Conservation (phyloP, 768 basidiomycete genomes). For the Lactarius hatsudake region DNA sequence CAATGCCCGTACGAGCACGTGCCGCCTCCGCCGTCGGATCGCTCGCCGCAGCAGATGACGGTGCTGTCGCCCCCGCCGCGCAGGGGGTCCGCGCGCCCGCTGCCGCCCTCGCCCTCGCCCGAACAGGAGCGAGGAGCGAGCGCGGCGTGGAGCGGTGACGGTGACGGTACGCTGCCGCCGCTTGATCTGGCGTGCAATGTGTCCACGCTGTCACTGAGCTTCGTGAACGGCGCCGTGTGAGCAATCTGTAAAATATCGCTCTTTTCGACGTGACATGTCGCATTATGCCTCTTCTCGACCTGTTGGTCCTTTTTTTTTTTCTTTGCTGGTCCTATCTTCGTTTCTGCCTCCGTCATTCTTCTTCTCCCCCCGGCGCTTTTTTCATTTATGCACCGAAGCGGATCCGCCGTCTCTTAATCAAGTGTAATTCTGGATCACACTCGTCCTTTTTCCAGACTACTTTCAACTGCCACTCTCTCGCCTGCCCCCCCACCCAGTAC, state of each 20-base stretch:
- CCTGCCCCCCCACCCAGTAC: neutral
- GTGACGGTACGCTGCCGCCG: neutral
- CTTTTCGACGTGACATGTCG: neutral
- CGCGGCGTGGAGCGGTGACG: constrained; percentile 4
- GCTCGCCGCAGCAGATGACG: constrained; percentile 39
- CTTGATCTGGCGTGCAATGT: constrained; percentile 24
- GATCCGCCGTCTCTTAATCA: constrained; percentile 1
- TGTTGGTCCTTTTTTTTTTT: neutral
- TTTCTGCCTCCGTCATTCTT: neutral
- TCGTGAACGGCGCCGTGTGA: constrained; percentile 25
- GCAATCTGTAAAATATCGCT: neutral
- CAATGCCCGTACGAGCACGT: constrained; percentile 30
- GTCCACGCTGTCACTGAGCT: constrained; percentile 27
- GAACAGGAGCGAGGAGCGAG: constrained; percentile 16
- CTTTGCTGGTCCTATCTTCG: neutral
- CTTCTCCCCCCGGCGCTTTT: neutral
- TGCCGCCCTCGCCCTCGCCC: constrained; percentile 20
- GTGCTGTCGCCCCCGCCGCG: constrained; percentile 65
- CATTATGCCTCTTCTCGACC: neutral
- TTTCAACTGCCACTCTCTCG: neutral
- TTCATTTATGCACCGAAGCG: constrained; percentile 8
- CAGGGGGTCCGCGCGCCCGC: constrained; percentile 41
- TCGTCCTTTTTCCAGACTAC: neutral
- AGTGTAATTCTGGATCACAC: constrained; percentile 21
- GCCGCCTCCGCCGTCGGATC: constrained; percentile 29